These are phyloP conservation scores for Malassezia sp. DNA, from an alignment of 1,284 basidiomycete genomes.

Conservation along the genomic window DNA sequence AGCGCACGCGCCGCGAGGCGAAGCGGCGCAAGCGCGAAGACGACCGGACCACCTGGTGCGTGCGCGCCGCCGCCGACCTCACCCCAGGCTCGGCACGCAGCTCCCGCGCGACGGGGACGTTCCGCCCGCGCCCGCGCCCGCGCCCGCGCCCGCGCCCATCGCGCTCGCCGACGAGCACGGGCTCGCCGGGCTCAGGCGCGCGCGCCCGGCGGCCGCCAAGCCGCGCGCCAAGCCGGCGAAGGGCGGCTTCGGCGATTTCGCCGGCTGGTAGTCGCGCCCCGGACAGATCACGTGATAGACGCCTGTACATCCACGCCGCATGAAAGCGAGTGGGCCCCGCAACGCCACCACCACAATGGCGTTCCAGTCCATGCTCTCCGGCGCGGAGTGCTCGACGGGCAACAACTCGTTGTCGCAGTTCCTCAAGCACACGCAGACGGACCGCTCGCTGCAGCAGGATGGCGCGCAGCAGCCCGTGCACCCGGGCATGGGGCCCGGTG, in stretches of 20 bases:
- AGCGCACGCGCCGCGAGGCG: constrained; percentile 21
- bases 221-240: neutral
- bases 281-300: neutral
- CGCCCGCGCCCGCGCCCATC: neutral
- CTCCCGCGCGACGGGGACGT: constrained; percentile 1
- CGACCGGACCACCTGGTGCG: constrained; percentile 39
- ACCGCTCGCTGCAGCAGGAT: constrained; percentile 64
- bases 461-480: neutral
- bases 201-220: neutral
- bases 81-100: constrained; percentile 18
- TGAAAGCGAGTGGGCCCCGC: no score
- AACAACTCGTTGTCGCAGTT: constrained; percentile 81
- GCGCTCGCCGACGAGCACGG: constrained; percentile 2
- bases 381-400: constrained; percentile 73
- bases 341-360: constrained; percentile 36
- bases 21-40: constrained; percentile 32
- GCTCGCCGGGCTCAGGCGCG: constrained; percentile 10
- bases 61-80: neutral
- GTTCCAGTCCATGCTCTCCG: constrained; percentile 61
- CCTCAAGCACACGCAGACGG: constrained; percentile 78
- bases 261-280: constrained; percentile 20
- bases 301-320: no score
- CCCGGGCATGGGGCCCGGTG: neutral
- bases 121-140: neutral
- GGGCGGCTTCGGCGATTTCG: constrained; percentile 35